Base-by-base conservation (phyloP, 2,329 filamentous ascomycete species). In the Pezicula rhizophila region DNA sequence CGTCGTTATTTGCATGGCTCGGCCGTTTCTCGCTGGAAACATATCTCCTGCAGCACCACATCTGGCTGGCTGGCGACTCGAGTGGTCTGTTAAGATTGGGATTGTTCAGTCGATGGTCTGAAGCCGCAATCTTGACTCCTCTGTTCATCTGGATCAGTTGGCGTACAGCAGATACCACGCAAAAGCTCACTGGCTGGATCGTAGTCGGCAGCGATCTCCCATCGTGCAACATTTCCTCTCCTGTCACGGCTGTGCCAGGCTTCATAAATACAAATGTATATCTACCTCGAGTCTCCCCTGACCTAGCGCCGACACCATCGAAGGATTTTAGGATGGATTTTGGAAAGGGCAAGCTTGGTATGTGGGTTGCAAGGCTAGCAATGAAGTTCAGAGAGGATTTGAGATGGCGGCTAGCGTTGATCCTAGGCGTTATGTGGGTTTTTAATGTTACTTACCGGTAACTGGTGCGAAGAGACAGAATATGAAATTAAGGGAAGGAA, bases 41-140 rank as follows among this genome's bases (percentile, higher is more conserved):
- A 1, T 82, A 78, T 53, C 69, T 80, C 5, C 65, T 85, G 34
- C 78, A 83, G 54, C 76, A 76, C 59, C 82, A 85, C 60, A 69
- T 82, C 46, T 81, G 78, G 73, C 71, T 84, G 8, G 78, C 78
- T 2, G 77, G 73, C 2, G 78, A 84, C 56, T 75, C 76, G 2
- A 74, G 71, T 28, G 77, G 75, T 0, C 55, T 77, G 4, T 68
- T 84, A 7, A 58, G 69, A 33, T 34, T 61, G 23, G 60, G 62
- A 4, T 40, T 64, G 4, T 57, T 48, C 49, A 61, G 64, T 51
- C 61, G 60, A 40, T 64, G 60, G 60, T 50, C 62, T 15, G 70
- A 75, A 52, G 53, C 67, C 5, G 52, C 65, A 4, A 33, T 75
- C 1, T 51, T 74, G 11, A 73, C 69, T 1, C 57, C 62, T 1